Evolutionary conservation across 305 asterid species (phyloP).

Genomic region (Salvia sclarea): DNA sequence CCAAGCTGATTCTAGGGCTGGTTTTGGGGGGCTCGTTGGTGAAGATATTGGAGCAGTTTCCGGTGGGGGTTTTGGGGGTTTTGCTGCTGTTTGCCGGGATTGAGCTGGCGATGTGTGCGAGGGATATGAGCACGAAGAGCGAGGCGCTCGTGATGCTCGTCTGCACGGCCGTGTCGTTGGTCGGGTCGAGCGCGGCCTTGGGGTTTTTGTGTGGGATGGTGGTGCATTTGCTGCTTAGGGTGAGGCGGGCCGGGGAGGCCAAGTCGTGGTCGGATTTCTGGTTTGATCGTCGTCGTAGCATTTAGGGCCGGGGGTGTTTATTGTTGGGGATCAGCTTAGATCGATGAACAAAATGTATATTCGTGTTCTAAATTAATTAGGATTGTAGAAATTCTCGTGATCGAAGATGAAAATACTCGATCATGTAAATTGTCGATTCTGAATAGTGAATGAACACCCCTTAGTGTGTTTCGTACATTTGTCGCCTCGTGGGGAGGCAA

Average conservation of each 20-base stretch:
- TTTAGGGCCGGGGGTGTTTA: too few species aligned
- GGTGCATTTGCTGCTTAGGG: conserved; percentile 53
- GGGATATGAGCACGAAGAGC: conserved; percentile 69
- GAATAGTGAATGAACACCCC: too few species aligned
- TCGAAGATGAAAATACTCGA: too few species aligned
- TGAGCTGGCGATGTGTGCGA: conserved; percentile 67
- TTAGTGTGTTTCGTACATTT: too few species aligned
- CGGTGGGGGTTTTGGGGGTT: conserved; percentile 74
- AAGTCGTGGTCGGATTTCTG: conserved; percentile 38
- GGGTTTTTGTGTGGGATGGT: conserved; percentile 73
- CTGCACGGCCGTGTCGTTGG: conserved; percentile 68
- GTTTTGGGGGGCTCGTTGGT: conserved; percentile 68
- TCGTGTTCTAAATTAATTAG: too few species aligned
- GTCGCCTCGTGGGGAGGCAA: too few species aligned
- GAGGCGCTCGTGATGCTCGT: conserved; percentile 66
- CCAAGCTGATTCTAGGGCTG: conserved; percentile 59
- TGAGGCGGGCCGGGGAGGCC: conserved; percentile 41
- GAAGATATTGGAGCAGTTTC: conserved; percentile 58
- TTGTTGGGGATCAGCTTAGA: too few species aligned
- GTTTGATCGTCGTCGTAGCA: neutral
- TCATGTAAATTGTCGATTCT: too few species aligned
- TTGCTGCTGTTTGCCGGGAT: conserved; percentile 74
- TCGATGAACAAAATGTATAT: too few species aligned
- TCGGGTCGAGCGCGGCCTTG: conserved; percentile 73
- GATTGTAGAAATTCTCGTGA: too few species aligned